These are phyloP conservation scores for Populus tremula DNA, from an alignment of 345 rosid genomes.

Conservation along the genomic window DNA sequence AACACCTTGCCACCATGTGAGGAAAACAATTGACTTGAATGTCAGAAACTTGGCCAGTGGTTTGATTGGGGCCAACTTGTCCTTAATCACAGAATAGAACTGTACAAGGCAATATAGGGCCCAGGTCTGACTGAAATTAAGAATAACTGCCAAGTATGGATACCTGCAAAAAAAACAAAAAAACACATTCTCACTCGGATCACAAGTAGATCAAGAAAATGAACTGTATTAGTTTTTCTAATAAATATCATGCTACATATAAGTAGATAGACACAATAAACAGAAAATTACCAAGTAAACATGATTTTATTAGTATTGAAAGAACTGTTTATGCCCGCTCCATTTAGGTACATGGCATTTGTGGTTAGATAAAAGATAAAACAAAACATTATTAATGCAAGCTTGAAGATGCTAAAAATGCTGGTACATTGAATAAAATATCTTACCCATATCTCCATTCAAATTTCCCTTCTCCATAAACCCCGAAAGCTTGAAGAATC, in stretches of 20 bases:
- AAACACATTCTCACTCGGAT: neutral
- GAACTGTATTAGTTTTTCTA: neutral
- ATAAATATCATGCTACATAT: neutral
- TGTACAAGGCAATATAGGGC: slow-evolving; percentile 97
- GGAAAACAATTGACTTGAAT: slow-evolving; percentile 92
- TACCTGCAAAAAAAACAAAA: slow-evolving; percentile 49
- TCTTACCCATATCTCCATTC: slow-evolving; percentile 91
- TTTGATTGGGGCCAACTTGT: slow-evolving; percentile 80
- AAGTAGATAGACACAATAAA: neutral
- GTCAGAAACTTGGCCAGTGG: slow-evolving; percentile 94
- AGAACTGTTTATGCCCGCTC: neutral
- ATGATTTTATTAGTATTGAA: neutral
- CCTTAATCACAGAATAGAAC: slow-evolving; percentile 84
- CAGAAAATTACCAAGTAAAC: neutral
- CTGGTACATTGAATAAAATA: slow-evolving; percentile 8
- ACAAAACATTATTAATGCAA: neutral
- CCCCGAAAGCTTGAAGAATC: slow-evolving; percentile 88
- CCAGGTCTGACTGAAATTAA: slow-evolving; percentile 97
- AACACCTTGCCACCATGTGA: slow-evolving; percentile 99
- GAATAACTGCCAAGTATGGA: slow-evolving; percentile 92
- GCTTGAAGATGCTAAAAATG: slow-evolving; percentile 3
- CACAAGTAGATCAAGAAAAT: slow-evolving; percentile 8
- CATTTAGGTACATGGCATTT: neutral
- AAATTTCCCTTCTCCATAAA: slow-evolving; percentile 97
- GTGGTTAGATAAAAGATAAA: neutral